Base-by-base conservation (phyloP, 345 rosid species). In the Salix exigua region DNA sequence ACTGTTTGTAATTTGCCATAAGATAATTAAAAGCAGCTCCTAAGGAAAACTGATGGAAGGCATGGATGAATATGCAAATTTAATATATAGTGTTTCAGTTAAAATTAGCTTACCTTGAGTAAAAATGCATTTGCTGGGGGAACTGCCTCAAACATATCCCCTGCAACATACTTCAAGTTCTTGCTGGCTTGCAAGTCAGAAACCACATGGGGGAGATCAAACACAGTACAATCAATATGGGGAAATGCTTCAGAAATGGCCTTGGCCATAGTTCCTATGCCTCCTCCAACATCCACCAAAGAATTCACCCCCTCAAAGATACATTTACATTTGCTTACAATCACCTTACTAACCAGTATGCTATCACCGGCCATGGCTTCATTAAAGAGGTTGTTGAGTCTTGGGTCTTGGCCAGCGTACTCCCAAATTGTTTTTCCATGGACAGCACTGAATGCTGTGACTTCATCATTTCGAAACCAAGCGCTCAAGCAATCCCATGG, bases 61-160 rank as follows among this genome's bases (percentile, higher is more conserved):
- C 0, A 33, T 0, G 35, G 5, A 33, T 0, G 7, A 33, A 33
- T 5, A 33, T 33, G 0, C 7, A 33, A 33, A 33, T 33, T 33
- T 33, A 33, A 11, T 4, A 1, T n/a, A n/a, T 0, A 58, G 6
- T 21, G 9, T 16, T 5, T 33, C 5, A 33, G 1, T 2, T 2
- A 1, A 25, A 1, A 26, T 28, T 17, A 4, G 2, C 4, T 51
- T 48, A 83, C 88, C 88, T 83, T 83, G 0, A 87, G 25, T 4
- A 83, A 1, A 44, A 81, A 1, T 40, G 77, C 80, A 68, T 87
- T 73, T 7, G 84, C 85, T 0, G 83, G 21, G 6, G 89, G 88
- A 53, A 87, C 44, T 0, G 13, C 26, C 17, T 75, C 73, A 23
- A 85, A 78, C 90, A 87, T 87, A 68, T 83, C 73, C 4, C 88